Evolutionary conservation across 2,329 filamentous ascomycete species (phyloP), one percentile per base, ranked within the genome.

Genomic region (Colletotrichum shisoi): DNA sequence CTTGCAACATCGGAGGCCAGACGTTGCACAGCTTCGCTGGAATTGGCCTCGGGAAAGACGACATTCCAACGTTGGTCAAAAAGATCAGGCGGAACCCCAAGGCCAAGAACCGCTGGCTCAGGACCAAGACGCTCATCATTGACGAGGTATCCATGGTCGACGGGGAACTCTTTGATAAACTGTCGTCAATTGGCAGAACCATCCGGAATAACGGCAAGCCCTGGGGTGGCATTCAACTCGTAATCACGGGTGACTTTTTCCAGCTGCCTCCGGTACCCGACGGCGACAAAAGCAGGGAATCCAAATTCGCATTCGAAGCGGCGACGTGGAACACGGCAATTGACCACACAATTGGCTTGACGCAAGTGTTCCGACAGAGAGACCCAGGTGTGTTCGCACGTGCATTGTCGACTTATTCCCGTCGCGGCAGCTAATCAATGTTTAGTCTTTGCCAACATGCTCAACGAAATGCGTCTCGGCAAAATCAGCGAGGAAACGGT

Each of bases 81-180:
- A 99, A 97, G 83, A 92, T 99, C 72, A 90, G 91, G 72, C 87
- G 89, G 66, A 97, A 98, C 71, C 84, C 86, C 19, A 98, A 97
- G 76, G 93, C 93, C 24, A 94, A 91, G 75, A 90, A 88, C 70
- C 87, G 94, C 46, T 99, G 96, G 96, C 80, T 96, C 71, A 87
- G 89, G 63, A 96, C 93, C 0, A 96, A 94, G 74, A 88, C 93
- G 13, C 85, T 99, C 27, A 85, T 99, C 71, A 87, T 99, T 72
- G 95, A 99, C 78, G 95, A 99, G 76, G 89, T 99, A 3, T 98
- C 95, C 13, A 99, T 99, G 96, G 94, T 99, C 4, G 95, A 99
- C 73, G 95, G 93, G 1, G 94, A 97, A 40, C 83, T 99, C 0
- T 99, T 98, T 71, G 95, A 99, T 81, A 99, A 99, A 77, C 85